Conservation (phyloP, 2,329 filamentous ascomycete genomes). For the Eurotiales sp. region DNA sequence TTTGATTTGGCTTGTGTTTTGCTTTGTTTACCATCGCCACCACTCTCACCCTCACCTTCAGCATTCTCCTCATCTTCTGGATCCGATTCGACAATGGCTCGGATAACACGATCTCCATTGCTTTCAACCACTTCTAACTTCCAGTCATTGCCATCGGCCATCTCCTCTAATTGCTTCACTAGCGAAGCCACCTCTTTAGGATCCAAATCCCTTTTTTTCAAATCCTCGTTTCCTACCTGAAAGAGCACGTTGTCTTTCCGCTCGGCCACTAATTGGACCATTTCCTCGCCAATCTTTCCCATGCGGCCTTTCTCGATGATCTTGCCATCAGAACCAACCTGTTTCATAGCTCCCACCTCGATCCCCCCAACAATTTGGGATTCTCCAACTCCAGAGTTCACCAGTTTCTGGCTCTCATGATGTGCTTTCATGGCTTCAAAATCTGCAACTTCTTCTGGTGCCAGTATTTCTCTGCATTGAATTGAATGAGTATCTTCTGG, state of each 20-base stretch:
- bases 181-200: slow-evolving; percentile 66
- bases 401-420: slow-evolving; percentile 29
- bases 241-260: slow-evolving; percentile 61
- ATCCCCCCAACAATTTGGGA: slow-evolving; percentile 53
- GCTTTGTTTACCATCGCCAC: background rate
- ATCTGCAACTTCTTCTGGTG: slow-evolving; percentile 50
- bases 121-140: slow-evolving; percentile 74
- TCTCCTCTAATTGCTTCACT: slow-evolving; percentile 62
- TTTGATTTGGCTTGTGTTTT: background rate
- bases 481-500: slow-evolving; percentile 74
- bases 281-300: slow-evolving; percentile 48
- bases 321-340: slow-evolving; percentile 54
- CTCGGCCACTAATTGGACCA: slow-evolving; percentile 49
- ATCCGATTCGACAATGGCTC: slow-evolving; percentile 63
- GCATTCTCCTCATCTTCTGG: slow-evolving; percentile 43
- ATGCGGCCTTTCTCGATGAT: slow-evolving; percentile 57
- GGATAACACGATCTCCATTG: slow-evolving; percentile 61
- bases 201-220: slow-evolving; percentile 65
- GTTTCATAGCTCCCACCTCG: slow-evolving; percentile 54
- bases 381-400: slow-evolving; percentile 28
- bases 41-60: background rate
- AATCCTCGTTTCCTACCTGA: slow-evolving; percentile 61
- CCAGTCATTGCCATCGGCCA: slow-evolving; percentile 72
- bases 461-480: slow-evolving; percentile 68
- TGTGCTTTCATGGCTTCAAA: slow-evolving; percentile 42